Conservation (phyloP, 1,139 yeast species). For the Yamadazyma diddensiae region DNA sequence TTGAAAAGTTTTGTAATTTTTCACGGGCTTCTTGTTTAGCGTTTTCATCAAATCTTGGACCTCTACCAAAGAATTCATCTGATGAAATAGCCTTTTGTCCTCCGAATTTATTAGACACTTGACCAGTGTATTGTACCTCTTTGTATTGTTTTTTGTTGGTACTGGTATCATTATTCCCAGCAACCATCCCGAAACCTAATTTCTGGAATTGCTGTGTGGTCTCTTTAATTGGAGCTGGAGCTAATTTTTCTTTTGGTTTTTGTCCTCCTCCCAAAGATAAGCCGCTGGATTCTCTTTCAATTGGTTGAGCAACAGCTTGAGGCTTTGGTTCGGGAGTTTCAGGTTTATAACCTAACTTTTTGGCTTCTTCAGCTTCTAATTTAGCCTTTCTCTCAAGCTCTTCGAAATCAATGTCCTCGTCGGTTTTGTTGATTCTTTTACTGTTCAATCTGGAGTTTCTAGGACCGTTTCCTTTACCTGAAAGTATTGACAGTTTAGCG, state of each 20-base stretch:
- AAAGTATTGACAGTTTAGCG: slow-evolving; percentile 31
- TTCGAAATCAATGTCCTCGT: slow-evolving; percentile 83
- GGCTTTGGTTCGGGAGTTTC: slow-evolving; percentile 23
- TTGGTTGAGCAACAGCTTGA: slow-evolving; percentile 1
- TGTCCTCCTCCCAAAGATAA: slow-evolving; percentile 12
- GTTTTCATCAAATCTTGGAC: slow-evolving; percentile 69
- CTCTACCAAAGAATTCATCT: slow-evolving; percentile 91
- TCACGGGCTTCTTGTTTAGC: slow-evolving; percentile 76
- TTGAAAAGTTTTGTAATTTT: slow-evolving; percentile 75
- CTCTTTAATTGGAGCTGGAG: slow-evolving; percentile 46
- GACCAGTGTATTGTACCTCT: slow-evolving; percentile 63
- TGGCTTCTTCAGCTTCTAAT: slow-evolving; percentile 74
- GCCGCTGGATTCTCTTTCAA: slow-evolving; percentile 4
- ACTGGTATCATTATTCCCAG: slow-evolving; percentile 35
- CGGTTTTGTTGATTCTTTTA: slow-evolving; percentile 44
- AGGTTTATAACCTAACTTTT: slow-evolving; percentile 71
- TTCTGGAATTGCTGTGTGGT: slow-evolving; percentile 72
- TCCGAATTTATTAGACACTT: slow-evolving; percentile 76
- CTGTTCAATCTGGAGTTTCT: slow-evolving; percentile 57
- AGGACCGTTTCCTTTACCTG: slow-evolving; percentile 44
- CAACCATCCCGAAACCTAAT: slow-evolving; percentile 82
- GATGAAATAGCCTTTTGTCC: slow-evolving; percentile 92
- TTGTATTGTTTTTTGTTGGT: slow-evolving; percentile 37
- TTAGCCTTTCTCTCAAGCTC: slow-evolving; percentile 86
- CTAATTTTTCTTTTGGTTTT: slow-evolving; percentile 15